Evolutionary conservation across 2,329 filamentous ascomycete genomes (phyloP).

Genomic region (Aspergillus proliferans): DNA sequence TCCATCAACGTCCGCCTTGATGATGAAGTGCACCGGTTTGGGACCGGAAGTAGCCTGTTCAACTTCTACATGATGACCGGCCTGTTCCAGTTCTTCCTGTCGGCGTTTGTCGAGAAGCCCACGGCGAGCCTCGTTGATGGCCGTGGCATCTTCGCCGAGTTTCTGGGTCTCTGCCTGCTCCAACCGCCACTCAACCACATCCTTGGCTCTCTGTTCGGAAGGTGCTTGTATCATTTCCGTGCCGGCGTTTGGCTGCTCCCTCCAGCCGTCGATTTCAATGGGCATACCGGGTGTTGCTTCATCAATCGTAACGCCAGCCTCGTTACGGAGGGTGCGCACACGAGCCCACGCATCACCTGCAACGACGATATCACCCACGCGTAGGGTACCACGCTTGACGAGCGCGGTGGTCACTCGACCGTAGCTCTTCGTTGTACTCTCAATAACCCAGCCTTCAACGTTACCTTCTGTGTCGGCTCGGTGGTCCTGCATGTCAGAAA

Average conservation of each 20-base stretch:
- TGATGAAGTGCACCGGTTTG: conserved; percentile 66
- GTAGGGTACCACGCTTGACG: conserved; percentile 78
- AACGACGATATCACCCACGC: conserved; percentile 73
- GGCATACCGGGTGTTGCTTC: conserved; percentile 82
- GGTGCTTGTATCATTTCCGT: conserved; percentile 79
- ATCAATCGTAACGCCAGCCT: conserved; percentile 65
- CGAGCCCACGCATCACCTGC: conserved; percentile 84
- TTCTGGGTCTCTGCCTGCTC: conserved; percentile 65
- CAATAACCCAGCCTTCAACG: conserved; percentile 89
- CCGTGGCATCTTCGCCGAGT: conserved; percentile 63
- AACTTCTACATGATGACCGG: conserved; percentile 36
- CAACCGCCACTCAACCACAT: conserved; percentile 68
- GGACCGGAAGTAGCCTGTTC: conserved; percentile 35
- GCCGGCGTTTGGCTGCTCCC: conserved; percentile 75
- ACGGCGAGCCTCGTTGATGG: conserved; percentile 65
- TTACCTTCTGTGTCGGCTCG: conserved; percentile 69
- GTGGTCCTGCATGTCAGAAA: conserved; percentile 86
- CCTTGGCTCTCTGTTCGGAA: conserved; percentile 70
- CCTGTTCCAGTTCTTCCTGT: conserved; percentile 26
- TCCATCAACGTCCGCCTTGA: conserved; percentile 90
- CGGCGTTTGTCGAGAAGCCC: conserved; percentile 50
- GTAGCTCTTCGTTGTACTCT: conserved; percentile 77
- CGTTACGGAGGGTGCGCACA: conserved; percentile 77
- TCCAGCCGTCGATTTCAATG: conserved; percentile 93
- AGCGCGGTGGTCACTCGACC: conserved; percentile 86